These are phyloP conservation scores for Chytriomyces confervae DNA, from an alignment of 192 early-diverging fungal species.

Conservation along the genomic window DNA sequence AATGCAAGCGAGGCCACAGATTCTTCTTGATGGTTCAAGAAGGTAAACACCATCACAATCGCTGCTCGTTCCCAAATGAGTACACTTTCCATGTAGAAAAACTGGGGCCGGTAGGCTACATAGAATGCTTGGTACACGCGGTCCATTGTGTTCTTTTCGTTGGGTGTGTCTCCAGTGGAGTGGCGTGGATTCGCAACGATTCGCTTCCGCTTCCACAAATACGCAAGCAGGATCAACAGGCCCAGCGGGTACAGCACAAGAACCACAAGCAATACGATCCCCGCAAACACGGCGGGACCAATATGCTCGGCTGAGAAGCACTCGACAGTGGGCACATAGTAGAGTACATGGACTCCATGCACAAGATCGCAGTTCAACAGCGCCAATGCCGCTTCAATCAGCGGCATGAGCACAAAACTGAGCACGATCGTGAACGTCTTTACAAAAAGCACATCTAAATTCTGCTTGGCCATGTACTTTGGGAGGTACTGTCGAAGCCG, in stretches of 20 bases:
- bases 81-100: conserved; percentile 28
- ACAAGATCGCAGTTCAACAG: conserved; percentile 23
- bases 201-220: neutral
- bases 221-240: conserved; percentile 1
- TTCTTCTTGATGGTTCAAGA: conserved; percentile 15
- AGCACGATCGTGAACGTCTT: conserved; percentile 6
- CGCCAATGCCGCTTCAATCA: conserved; percentile 21
- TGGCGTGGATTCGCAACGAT: neutral
- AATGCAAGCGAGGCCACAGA: neutral
- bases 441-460: conserved; percentile 17
- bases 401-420: conserved; percentile 29
- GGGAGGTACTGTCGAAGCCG: neutral
- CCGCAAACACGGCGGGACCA: conserved; percentile 14
- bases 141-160: conserved; percentile 3
- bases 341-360: conserved; percentile 5
- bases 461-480: conserved; percentile 17
- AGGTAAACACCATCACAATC: conserved; percentile 30
- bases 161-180: neutral
- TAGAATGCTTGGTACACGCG: conserved; percentile 25
- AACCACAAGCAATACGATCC: conserved; percentile 12
- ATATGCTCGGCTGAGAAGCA: conserved; percentile 25
- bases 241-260: conserved; percentile 17
- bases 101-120: conserved; percentile 17
- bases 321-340: conserved; percentile 9
- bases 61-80: conserved; percentile 25